These are phyloP conservation scores for Yarrowia alimentaria DNA, from an alignment of 805 yeast genomes.

Conservation along the genomic window DNA sequence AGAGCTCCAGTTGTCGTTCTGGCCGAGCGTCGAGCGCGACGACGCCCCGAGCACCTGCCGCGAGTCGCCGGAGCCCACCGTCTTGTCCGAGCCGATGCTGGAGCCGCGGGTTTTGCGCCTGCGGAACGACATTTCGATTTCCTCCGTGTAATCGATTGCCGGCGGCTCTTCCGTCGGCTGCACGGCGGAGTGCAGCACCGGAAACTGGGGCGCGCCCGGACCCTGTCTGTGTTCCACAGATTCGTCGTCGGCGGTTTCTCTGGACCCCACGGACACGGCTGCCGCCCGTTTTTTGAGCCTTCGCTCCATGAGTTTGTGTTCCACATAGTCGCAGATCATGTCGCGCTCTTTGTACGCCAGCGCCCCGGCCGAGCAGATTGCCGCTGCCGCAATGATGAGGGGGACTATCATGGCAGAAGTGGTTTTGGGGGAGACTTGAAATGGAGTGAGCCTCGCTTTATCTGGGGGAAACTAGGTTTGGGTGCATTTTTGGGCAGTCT, in stretches of 20 bases:
- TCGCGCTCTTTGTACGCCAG: constrained; percentile 25
- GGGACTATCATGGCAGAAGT: constrained; percentile 25
- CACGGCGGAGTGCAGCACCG: constrained; percentile 13
- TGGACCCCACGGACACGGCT: constrained; percentile 16
- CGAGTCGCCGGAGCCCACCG: constrained; percentile 15
- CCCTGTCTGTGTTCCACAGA: too few relatives aligned
- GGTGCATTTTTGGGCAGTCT: too few relatives aligned
- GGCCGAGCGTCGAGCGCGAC: too few relatives aligned
- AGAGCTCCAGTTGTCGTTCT: too few relatives aligned
- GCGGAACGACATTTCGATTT: constrained; percentile 22
- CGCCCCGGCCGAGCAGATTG: constrained; percentile 26
- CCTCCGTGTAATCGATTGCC: constrained; percentile 18
- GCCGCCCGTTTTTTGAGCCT: constrained; percentile 12
- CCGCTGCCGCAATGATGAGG: constrained; percentile 23
- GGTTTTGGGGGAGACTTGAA: neutral
- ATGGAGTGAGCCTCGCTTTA: neutral
- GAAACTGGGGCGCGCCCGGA: too few relatives aligned
- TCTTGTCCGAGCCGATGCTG: constrained; percentile 21
- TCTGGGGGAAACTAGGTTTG: too few relatives aligned
- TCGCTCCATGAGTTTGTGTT: constrained; percentile 23
- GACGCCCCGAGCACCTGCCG: too few relatives aligned
- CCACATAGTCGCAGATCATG: constrained; percentile 19
- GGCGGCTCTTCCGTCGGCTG: constrained; percentile 3
- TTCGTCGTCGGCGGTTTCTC: too few relatives aligned
- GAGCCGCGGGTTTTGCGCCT: constrained; percentile 14